A percentile compares a stretch with the other conserved stretches of the same genome.
These are phyloP conservation scores for Heracleum sosnowskyi DNA, from an alignment of 129 eudicot genomes.

Conservation along the genomic window DNA sequence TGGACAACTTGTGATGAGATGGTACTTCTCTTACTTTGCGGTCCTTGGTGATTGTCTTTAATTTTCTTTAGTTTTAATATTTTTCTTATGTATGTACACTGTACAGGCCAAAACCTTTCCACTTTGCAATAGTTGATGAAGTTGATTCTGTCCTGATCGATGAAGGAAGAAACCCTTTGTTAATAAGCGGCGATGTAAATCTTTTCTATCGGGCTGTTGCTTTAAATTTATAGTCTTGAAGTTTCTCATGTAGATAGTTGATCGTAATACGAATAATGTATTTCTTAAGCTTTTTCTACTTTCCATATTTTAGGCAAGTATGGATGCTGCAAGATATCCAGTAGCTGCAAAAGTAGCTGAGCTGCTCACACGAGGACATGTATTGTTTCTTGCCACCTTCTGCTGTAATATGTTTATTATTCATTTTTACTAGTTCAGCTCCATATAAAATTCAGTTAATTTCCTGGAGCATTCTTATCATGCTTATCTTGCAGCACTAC, in stretches of 20 bases:
- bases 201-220: background rate
- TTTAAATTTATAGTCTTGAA: background rate
- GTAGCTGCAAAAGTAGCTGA: conserved; percentile 99
- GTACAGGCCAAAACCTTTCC: conserved; percentile 96
- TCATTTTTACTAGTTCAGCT: background rate
- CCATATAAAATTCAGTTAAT: background rate
- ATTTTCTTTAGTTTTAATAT: background rate
- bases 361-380: conserved; percentile 71
- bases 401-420: background rate
- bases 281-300: background rate
- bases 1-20: conserved; percentile 90
- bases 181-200: conserved; percentile 89
- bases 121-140: conserved; percentile 98
- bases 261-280: background rate
- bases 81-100: background rate
- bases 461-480: conserved; percentile 4
- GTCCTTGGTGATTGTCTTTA: conserved; percentile 9
- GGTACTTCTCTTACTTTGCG: conserved; percentile 33
- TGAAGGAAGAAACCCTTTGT: conserved; percentile 93
- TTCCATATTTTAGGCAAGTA: conserved; percentile 57
- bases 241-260: background rate
- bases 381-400: conserved; percentile 20
- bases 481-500: conserved; percentile 66
- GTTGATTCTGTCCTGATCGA: conserved; percentile 96
- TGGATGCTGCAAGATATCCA: conserved; percentile 91